These are phyloP conservation scores for Agrocybe pediades DNA, from an alignment of 768 basidiomycete genomes.

Conservation along the genomic window DNA sequence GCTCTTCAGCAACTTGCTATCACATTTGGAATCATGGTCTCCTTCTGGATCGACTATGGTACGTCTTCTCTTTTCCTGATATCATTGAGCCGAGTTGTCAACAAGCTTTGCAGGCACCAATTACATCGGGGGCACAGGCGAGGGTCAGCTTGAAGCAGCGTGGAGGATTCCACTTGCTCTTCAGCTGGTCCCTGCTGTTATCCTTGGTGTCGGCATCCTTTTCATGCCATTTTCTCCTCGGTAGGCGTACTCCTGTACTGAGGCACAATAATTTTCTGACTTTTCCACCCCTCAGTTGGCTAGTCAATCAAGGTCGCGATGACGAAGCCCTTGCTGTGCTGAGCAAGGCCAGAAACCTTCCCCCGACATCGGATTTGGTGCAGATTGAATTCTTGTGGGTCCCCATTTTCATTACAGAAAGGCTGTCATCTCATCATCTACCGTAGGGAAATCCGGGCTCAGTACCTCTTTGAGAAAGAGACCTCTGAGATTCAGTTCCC, in stretches of 20 bases:
- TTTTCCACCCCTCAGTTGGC: conserved; percentile 48
- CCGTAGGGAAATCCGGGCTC: conserved; percentile 68
- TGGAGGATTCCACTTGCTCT: conserved; percentile 78
- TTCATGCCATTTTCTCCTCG: conserved; percentile 84
- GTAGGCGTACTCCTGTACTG: conserved; percentile 28
- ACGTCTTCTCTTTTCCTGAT: conserved; percentile 23
- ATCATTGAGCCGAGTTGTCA: conserved; percentile 28
- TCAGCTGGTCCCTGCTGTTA: conserved; percentile 72
- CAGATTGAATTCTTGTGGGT: conserved; percentile 74
- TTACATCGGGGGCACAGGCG: conserved; percentile 67
- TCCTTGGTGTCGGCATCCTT: conserved; percentile 68
- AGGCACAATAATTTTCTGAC: neutral
- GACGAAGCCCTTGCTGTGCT: conserved; percentile 72
- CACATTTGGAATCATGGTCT: conserved; percentile 76
- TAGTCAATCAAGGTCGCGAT: conserved; percentile 76
- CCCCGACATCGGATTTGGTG: conserved; percentile 62
- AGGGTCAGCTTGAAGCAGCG: conserved; percentile 61
- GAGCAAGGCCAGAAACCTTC: conserved; percentile 55
- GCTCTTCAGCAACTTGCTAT: conserved; percentile 84
- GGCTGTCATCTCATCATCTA: neutral
- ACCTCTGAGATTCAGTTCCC: conserved; percentile 57
- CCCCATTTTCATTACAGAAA: neutral
- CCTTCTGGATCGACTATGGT: conserved; percentile 57
- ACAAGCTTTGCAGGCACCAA: conserved; percentile 54
- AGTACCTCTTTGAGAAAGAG: conserved; percentile 75